Evolutionary conservation across 1,139 yeast species (phyloP).

Genomic region (Yamadazyma spencermartinsiae): DNA sequence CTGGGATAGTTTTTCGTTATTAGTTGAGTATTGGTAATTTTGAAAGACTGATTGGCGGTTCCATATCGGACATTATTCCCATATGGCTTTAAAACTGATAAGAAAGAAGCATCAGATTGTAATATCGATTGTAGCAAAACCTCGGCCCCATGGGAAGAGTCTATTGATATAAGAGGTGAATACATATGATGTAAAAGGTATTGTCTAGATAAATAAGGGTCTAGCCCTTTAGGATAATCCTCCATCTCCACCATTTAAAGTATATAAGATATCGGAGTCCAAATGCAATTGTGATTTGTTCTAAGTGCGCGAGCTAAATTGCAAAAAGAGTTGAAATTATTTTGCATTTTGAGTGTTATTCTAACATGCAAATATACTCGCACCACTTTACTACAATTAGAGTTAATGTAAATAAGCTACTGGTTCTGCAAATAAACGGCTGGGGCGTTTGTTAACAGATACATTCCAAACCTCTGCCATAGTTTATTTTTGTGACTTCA

Average conservation of each 20-base stretch:
- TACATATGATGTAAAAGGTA: conserved; percentile 50
- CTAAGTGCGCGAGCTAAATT: not conserved
- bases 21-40: conserved; percentile 41
- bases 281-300: not conserved
- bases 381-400: not conserved
- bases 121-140: conserved; percentile 38
- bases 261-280: too few relatives aligned
- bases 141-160: conserved; percentile 54
- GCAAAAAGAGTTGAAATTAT: not conserved
- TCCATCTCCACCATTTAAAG: conserved; percentile 12
- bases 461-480: too few relatives aligned
- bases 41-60: conserved; percentile 36
- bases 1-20: conserved; percentile 45
- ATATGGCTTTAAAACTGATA: conserved; percentile 41
- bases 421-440: not conserved
- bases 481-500: not conserved
- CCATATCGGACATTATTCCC: conserved; percentile 50
- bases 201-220: conserved; percentile 45
- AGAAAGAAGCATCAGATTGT: conserved; percentile 32
- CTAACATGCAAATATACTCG: not conserved
- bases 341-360: not conserved
- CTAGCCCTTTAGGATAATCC: conserved; percentile 41
- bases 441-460: not conserved
- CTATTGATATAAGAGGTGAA: conserved; percentile 59
- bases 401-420: not conserved